phyloP scores from a whole-genome alignment of 495 filamentous ascomycete genomes.

The Neurospora sp. region DNA sequence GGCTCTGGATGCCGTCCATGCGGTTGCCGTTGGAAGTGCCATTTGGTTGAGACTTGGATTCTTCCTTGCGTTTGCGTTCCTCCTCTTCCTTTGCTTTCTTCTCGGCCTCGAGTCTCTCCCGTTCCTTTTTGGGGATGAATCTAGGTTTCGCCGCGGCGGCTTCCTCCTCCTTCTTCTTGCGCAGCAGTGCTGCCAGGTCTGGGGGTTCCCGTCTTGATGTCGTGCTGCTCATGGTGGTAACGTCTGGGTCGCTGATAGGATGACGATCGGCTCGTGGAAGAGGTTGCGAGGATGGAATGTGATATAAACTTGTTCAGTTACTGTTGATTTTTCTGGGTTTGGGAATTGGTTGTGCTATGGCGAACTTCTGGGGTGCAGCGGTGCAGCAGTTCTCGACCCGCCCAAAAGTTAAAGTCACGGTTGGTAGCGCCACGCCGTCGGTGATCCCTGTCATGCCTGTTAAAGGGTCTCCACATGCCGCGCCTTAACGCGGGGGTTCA shows the following conservation, averaged over 20 bases:
- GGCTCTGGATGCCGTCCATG: not conserved
- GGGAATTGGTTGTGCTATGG: not conserved
- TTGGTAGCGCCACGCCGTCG: not conserved
- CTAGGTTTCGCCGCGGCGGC: slow-evolving; percentile 60
- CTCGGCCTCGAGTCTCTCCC: slow-evolving; percentile 77
- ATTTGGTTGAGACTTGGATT: slow-evolving; percentile 16
- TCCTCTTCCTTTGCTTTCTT: slow-evolving; percentile 79
- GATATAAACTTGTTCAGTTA: not conserved
- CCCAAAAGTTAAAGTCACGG: not conserved
- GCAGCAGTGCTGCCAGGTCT: slow-evolving; percentile 38
- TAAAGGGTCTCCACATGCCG: not conserved
- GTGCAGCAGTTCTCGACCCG: not conserved
- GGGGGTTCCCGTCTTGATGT: slow-evolving; percentile 28
- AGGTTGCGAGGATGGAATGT: not conserved
- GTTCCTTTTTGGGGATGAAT: slow-evolving; percentile 82
- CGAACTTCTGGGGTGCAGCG: not conserved
- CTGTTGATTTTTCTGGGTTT: not conserved
- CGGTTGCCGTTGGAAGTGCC: slow-evolving; percentile 11
- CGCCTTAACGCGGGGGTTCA: not conserved
- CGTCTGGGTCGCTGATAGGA: not conserved
- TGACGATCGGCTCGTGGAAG: not conserved
- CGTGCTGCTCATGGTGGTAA: slow-evolving; percentile 1
- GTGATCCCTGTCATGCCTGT: not conserved
- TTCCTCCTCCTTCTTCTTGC: slow-evolving; percentile 37
- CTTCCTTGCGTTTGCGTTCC: slow-evolving; percentile 49